phyloP scores from a whole-genome alignment of 768 basidiomycete genomes.

The Lactifluus piperatus region DNA sequence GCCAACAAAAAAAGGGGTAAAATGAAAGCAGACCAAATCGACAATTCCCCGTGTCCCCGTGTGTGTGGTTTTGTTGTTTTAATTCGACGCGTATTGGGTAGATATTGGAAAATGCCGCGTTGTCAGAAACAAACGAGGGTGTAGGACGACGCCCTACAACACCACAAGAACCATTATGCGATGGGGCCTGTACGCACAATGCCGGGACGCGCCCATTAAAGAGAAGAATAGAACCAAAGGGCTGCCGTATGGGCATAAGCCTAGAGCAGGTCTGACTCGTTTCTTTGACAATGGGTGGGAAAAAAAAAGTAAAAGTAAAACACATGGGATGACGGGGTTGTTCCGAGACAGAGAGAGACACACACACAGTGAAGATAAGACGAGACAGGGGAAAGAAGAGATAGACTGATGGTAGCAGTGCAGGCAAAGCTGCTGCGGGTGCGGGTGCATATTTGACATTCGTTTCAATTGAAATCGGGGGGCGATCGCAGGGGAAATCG shows the following conservation, averaged over 20 bases:
- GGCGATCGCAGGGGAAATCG: conserved; percentile 18
- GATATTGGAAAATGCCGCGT: no score
- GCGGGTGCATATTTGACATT: background rate
- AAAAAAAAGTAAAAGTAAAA: background rate
- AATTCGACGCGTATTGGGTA: no score
- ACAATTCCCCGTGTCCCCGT: no score
- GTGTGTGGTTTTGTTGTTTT: no score
- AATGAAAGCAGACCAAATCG: no score
- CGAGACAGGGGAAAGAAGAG: background rate
- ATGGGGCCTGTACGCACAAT: background rate
- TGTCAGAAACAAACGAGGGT: no score
- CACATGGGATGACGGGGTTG: background rate
- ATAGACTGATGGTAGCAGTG: no score
- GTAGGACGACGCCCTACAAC: no score
- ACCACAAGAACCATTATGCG: no score
- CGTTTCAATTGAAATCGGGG: conserved; percentile 15
- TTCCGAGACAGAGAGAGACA: background rate
- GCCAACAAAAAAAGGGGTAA: background rate
- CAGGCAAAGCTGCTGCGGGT: no score
- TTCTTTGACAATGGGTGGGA: background rate
- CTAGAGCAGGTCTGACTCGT: background rate
- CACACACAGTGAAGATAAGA: background rate
- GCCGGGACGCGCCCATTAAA: background rate
- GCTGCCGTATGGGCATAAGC: background rate
- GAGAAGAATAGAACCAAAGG: background rate